These are phyloP conservation scores for Linderniella brevidens DNA, from an alignment of 257 asterid species.

Conservation along the genomic window DNA sequence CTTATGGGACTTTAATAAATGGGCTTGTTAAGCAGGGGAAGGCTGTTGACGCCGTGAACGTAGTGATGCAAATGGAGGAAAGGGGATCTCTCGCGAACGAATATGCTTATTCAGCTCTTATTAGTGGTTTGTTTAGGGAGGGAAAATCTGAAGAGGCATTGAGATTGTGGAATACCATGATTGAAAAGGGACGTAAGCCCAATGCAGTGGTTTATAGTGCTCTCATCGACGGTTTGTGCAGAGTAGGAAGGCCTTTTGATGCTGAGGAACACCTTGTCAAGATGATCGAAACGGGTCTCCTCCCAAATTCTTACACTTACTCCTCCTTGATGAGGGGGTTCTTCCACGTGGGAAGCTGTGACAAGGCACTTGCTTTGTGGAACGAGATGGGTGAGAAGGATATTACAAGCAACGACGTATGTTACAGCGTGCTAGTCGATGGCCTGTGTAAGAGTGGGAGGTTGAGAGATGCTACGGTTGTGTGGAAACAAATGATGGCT, in stretches of 20 bases:
- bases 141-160: conserved; percentile 51
- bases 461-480: conserved; percentile 53
- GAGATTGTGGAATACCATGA: conserved; percentile 46
- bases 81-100: conserved; percentile 45
- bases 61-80: conserved; percentile 54
- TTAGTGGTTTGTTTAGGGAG: conserved; percentile 75
- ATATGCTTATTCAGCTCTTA: conserved; percentile 59
- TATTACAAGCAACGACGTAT: conserved; percentile 35
- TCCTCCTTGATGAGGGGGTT: conserved; percentile 79
- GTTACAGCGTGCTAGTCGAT: conserved; percentile 61
- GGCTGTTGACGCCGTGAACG: conserved; percentile 42
- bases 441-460: conserved; percentile 69
- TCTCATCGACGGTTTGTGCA: conserved; percentile 76
- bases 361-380: conserved; percentile 61
- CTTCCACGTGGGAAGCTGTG: conserved; percentile 47
- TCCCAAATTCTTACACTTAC: conserved; percentile 59
- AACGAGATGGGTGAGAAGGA: conserved; percentile 42
- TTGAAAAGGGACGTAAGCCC: conserved; percentile 46
- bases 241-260: conserved; percentile 41
- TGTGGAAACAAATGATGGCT: conserved; percentile 63
- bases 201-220: conserved; percentile 67
- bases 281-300: conserved; percentile 42
- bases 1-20: conserved; percentile 69
- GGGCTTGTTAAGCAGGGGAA: conserved; percentile 68
- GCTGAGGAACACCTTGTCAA: conserved; percentile 40